phyloP scores from a whole-genome alignment of 2,329 filamentous ascomycete genomes.

The Ascochyta viciae-villosae region DNA sequence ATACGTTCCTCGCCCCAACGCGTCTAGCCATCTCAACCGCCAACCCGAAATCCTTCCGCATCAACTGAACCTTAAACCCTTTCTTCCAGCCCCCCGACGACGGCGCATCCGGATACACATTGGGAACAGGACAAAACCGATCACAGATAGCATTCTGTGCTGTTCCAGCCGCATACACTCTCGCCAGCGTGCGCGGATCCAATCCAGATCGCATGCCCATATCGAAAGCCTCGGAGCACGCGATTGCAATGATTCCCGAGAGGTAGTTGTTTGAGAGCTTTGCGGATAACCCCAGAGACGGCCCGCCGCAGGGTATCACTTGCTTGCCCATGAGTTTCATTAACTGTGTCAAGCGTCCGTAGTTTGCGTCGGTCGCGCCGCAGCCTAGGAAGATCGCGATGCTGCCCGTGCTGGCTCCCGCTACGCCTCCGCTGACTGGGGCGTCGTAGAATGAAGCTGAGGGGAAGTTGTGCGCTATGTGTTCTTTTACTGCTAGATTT shows the following conservation, averaged over 20 bases:
- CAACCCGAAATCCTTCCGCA: slow-evolving; percentile 65
- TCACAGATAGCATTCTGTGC: slow-evolving; percentile 62
- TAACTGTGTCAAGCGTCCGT: slow-evolving; percentile 54
- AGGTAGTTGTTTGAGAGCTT: slow-evolving; percentile 70
- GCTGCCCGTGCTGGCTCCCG: slow-evolving; percentile 60
- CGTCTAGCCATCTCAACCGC: slow-evolving; percentile 63
- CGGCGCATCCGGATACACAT: slow-evolving; percentile 57
- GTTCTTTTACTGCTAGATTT: slow-evolving; percentile 55
- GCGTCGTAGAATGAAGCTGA: slow-evolving; percentile 60
- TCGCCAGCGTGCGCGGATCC: slow-evolving; percentile 61
- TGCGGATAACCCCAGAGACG: slow-evolving; percentile 63
- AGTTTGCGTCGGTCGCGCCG: slow-evolving; percentile 54
- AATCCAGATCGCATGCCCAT: slow-evolving; percentile 66
- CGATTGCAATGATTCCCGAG: slow-evolving; percentile 65
- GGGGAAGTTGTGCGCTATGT: slow-evolving; percentile 48
- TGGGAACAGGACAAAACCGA: slow-evolving; percentile 60
- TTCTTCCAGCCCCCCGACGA: slow-evolving; percentile 58
- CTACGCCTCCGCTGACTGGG: slow-evolving; percentile 61
- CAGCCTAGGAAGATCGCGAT: slow-evolving; percentile 65
- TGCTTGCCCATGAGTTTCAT: slow-evolving; percentile 61
- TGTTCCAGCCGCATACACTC: slow-evolving; percentile 60
- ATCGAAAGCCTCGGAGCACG: slow-evolving; percentile 64
- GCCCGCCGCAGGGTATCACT: slow-evolving; percentile 63
- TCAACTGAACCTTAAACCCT: slow-evolving; percentile 66
- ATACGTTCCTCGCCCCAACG: slow-evolving; percentile 58